Conservation (phyloP, 2,329 filamentous ascomycete genomes). For the Penicillium sp. region DNA sequence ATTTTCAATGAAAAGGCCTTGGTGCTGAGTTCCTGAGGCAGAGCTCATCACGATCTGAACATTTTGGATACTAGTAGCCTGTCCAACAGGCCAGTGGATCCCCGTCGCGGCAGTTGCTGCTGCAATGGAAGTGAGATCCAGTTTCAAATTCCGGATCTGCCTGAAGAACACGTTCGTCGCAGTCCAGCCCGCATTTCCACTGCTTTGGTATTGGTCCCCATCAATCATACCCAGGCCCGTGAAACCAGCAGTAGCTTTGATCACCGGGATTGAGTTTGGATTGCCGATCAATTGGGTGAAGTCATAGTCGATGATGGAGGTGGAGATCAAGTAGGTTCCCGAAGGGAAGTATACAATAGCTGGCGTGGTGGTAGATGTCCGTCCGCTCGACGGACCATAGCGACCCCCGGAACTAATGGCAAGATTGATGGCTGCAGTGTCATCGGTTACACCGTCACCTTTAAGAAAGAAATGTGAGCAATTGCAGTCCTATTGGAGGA, state of each 20-base stretch:
- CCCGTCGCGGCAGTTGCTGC: slow-evolving; percentile 30
- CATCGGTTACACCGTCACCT: slow-evolving; percentile 53
- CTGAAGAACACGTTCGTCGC: slow-evolving; percentile 64
- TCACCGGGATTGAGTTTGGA: slow-evolving; percentile 55
- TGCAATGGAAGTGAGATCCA: slow-evolving; percentile 54
- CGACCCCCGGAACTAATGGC: slow-evolving; percentile 49
- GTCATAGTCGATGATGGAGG: slow-evolving; percentile 62
- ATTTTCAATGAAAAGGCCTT: slow-evolving; percentile 62
- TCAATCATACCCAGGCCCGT: slow-evolving; percentile 59
- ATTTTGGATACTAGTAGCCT: slow-evolving; percentile 63
- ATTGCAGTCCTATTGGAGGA: slow-evolving; percentile 34
- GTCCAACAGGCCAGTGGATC: slow-evolving; percentile 57
- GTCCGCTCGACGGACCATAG: slow-evolving; percentile 42
- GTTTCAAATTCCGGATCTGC: slow-evolving; percentile 64
- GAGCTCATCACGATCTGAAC: slow-evolving; percentile 59
- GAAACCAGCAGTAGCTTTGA: slow-evolving; percentile 57
- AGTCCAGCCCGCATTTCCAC: slow-evolving; percentile 38
- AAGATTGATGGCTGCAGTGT: slow-evolving; percentile 57
- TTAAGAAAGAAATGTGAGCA: slow-evolving; percentile 1
- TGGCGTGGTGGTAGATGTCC: slow-evolving; percentile 52
- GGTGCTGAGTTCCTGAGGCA: slow-evolving; percentile 49
- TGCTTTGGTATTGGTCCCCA: slow-evolving; percentile 52
- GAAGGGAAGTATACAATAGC: slow-evolving; percentile 59
- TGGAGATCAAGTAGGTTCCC: slow-evolving; percentile 60
- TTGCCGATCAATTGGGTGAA: slow-evolving; percentile 64